phyloP scores from a whole-genome alignment of 495 filamentous ascomycete genomes.

The Usnea hakonensis region DNA sequence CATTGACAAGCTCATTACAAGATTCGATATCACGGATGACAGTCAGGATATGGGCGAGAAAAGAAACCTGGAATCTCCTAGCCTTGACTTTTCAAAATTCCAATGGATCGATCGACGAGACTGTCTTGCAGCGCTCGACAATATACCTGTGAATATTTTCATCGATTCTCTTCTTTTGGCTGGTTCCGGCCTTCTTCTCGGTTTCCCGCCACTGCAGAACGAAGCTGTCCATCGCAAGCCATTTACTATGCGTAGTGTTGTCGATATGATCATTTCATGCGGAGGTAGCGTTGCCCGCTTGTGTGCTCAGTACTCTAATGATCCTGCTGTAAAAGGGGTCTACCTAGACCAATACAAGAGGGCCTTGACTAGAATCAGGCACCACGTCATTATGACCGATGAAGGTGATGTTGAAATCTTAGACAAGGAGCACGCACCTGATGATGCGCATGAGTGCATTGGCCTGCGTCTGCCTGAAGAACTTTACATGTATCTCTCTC shows the following conservation, averaged over 20 bases:
- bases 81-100: constrained; percentile 54
- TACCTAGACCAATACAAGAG: constrained; percentile 82
- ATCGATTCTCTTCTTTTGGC: constrained; percentile 75
- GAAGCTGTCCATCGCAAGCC: constrained; percentile 37
- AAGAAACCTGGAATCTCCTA: constrained; percentile 1
- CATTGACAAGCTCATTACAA: constrained; percentile 72
- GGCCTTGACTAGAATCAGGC: constrained; percentile 74
- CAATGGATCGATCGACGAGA: constrained; percentile 62
- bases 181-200: constrained; percentile 69
- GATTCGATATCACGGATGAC: constrained; percentile 44
- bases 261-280: constrained; percentile 61
- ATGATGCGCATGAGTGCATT: constrained; percentile 80
- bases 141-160: constrained; percentile 64
- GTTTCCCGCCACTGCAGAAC: constrained; percentile 67
- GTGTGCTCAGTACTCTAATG: constrained; percentile 63
- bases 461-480: constrained; percentile 85
- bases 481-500: constrained; percentile 83
- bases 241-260: constrained; percentile 55
- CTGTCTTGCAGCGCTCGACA: constrained; percentile 60
- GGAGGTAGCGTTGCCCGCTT: constrained; percentile 55
- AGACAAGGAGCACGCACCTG: constrained; percentile 59
- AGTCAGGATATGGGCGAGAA: not conserved
- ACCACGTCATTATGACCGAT: constrained; percentile 71
- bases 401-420: constrained; percentile 68
- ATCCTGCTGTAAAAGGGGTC: constrained; percentile 57